A percentile compares a stretch with the other conserved stretches of the same genome.
These are phyloP conservation scores for Pichia sp. DNA, from an alignment of 1,139 yeast genomes.

Conservation along the genomic window DNA sequence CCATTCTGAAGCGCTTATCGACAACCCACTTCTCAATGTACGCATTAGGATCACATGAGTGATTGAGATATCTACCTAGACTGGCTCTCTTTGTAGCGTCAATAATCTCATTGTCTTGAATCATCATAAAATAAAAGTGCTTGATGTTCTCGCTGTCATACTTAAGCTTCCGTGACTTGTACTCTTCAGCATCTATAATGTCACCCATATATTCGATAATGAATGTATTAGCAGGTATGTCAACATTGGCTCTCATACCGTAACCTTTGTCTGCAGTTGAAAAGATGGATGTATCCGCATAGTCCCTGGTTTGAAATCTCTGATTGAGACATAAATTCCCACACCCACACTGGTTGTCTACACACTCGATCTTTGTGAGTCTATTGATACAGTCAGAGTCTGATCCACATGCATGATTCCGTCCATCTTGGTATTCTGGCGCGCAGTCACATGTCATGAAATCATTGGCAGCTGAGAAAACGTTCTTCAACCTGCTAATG, in stretches of 20 bases:
- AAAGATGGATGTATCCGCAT: constrained; percentile 69
- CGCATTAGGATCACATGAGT: constrained; percentile 91
- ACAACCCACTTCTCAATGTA: constrained; percentile 98
- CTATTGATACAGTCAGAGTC: constrained; percentile 88
- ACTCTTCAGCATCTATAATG: constrained; percentile 70
- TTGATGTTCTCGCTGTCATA: constrained; percentile 67
- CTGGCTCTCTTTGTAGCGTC: constrained; percentile 91
- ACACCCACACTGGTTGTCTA: constrained; percentile 63
- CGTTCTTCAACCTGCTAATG: constrained; percentile 26
- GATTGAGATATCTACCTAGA: constrained; percentile 86
- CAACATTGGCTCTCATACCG: constrained; percentile 69
- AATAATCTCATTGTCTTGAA: constrained; percentile 84
- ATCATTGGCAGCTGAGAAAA: constrained; percentile 25
- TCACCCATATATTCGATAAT: constrained; percentile 93
- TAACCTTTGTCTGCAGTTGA: constrained; percentile 81
- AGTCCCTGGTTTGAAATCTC: constrained; percentile 70
- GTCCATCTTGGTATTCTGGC: constrained; percentile 33
- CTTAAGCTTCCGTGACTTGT: constrained; percentile 63
- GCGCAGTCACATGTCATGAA: constrained; percentile 88
- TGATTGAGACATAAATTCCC: constrained; percentile 81
- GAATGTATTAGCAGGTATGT: constrained; percentile 57
- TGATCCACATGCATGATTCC: constrained; percentile 74
- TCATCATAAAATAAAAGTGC: constrained; percentile 97
- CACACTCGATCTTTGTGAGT: constrained; percentile 87
- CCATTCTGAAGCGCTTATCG: constrained; percentile 85